Conservation (phyloP, 345 rosid species). For the Eucalyptus rudis region DNA sequence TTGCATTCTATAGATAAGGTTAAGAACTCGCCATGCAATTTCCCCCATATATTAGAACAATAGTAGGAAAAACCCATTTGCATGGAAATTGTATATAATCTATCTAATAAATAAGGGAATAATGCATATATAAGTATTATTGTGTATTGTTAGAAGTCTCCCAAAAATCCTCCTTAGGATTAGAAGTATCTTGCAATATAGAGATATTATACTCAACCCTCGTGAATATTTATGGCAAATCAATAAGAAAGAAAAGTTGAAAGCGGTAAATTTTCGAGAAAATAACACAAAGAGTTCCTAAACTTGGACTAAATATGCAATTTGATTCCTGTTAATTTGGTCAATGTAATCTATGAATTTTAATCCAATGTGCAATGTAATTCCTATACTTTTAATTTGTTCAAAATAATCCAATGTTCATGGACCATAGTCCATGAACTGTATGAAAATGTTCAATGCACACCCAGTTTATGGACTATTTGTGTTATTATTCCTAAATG, state of each 20-base stretch:
- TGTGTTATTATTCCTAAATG: too few species aligned
- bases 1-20: neutral
- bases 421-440: accelerated
- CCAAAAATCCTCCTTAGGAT: neutral
- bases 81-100: neutral
- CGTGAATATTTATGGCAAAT: neutral
- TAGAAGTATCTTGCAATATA: neutral
- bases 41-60: neutral
- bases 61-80: neutral
- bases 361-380: too few species aligned
- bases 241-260: neutral
- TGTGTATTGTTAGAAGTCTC: neutral
- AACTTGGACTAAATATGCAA: accelerated
- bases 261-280: too few species aligned
- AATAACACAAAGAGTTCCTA: too few species aligned
- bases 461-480: accelerated
- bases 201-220: neutral
- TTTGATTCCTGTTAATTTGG: too few species aligned
- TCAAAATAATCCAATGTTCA: accelerated
- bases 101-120: neutral
- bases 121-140: neutral
- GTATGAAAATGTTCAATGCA: too few species aligned
- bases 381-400: accelerated
- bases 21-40: accelerated
- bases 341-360: accelerated